Evolutionary conservation across 208 protist genomes (phyloP), one percentile per base, ranked within the genome.

Genomic region (Spongospora subterranea): DNA sequence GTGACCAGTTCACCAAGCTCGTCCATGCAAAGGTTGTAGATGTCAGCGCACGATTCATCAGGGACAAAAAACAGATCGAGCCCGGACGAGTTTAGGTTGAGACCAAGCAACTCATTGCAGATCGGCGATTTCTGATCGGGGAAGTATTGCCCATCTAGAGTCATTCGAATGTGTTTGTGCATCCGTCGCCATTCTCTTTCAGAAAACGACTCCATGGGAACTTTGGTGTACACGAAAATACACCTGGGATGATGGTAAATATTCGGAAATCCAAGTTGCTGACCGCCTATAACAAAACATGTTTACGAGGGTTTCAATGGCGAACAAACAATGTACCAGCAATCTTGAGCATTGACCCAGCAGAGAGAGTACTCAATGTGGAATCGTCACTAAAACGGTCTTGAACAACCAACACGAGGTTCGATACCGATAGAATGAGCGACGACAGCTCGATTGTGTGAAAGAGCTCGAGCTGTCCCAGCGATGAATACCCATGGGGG

Each of bases 171-270:
- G 35, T 43, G n/a, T 13, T 6, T 43, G 6, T 82, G 71, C 71
- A 35, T 45, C n/a, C n/a, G 6, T 13, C 6, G 17, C 71, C 71
- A 43, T 20, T 17, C 6, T 40, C n/a, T 35, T 35, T 35, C 13
- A 35, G 71, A 40, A 43, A 82, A 82, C 11, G 6, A 20, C 11
- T 82, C 71, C 71, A 39, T 13, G 35, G 17, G 6, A 20, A 82
- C 71, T 43, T 82, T 82, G n/a, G 6, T 82, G 71, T 82, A 82
- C 17, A 82, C n/a, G 71, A 82, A 82, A n/a, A 82, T n/a, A 82
- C 6, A 39, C 35, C 71, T 35, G n/a, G 71, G 17, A 20, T n/a
- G 40, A 43, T 6, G n/a, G 6, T 82, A n/a, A 13, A 39, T 82
- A 20, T 43, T 35, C 35, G 17, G 71, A 6, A 39, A 35, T n/a